Conservation (phyloP, 192 early-diverging fungal species). For the Oehlia diaphana region DNA sequence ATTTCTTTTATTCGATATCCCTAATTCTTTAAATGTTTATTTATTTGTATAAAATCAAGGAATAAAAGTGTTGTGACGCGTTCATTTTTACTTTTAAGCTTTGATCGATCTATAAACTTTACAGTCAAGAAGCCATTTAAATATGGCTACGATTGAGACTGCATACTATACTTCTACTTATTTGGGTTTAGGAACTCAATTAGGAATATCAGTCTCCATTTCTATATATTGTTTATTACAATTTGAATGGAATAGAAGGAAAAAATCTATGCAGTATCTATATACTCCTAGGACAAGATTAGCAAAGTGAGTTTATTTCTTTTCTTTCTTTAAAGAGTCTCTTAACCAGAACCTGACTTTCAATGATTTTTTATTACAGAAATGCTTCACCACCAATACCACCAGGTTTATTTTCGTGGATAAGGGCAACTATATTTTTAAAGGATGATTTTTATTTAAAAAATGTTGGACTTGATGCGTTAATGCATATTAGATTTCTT, state of each 20-base stretch:
- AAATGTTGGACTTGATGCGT: conserved; percentile 60
- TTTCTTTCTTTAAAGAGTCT: no score
- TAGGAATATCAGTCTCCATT: conserved; percentile 51
- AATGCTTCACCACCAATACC: conserved; percentile 53
- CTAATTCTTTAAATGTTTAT: background rate
- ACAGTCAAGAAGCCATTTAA: background rate
- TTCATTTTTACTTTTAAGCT: background rate
- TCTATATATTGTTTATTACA: conserved; percentile 44
- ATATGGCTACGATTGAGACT: conserved; percentile 48
- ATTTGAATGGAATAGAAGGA: conserved; percentile 52
- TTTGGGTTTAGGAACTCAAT: conserved; percentile 51
- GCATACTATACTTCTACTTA: conserved; percentile 44
- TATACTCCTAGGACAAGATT: conserved; percentile 49
- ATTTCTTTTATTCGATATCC: background rate
- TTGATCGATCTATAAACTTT: background rate
- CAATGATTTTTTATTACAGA: conserved; percentile 28
- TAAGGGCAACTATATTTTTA: conserved; percentile 42
- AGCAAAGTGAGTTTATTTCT: conserved; percentile 36
- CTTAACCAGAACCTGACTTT: no score
- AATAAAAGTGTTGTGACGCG: background rate
- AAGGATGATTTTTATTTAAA: conserved; percentile 53
- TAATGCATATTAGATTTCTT: conserved; percentile 64
- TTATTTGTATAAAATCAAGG: background rate
- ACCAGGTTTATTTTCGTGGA: conserved; percentile 49
- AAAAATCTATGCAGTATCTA: conserved; percentile 51